Evolutionary conservation across 371 early-diverging fungal genomes (phyloP).

Genomic region (Massospora cicadina): DNA sequence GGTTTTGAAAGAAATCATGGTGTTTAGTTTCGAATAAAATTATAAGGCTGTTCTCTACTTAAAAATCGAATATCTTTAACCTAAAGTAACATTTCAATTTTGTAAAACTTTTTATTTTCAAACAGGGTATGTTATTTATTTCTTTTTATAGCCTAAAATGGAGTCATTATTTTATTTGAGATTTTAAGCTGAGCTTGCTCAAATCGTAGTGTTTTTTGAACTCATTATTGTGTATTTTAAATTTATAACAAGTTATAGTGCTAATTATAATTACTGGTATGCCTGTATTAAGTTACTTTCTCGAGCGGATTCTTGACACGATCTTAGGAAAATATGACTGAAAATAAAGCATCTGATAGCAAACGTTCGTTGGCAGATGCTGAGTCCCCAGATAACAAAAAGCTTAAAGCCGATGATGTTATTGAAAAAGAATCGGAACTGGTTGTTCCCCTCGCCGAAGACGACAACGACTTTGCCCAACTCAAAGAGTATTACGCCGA

Average conservation of each 20-base stretch:
- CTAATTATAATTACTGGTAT: no score
- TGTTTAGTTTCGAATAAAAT: no score
- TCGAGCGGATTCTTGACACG: neutral
- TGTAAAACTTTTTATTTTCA: no score
- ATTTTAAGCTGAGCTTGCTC: no score
- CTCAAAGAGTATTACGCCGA: neutral
- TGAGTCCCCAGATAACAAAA: neutral
- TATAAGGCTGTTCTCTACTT: no score
- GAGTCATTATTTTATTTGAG: no score
- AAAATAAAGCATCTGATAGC: neutral
- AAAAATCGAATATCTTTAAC: no score
- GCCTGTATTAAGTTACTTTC: no score
- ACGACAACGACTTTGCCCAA: neutral
- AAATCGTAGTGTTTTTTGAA: neutral
- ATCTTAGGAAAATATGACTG: neutral
- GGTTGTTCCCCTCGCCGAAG: neutral
- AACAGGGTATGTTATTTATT: no score
- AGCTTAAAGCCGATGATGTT: neutral
- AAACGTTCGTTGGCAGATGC: neutral
- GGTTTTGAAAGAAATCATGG: no score
- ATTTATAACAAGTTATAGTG: neutral
- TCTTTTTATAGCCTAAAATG: no score
- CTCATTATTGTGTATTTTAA: neutral
- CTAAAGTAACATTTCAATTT: no score
- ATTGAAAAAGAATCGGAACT: neutral